Conservation (phyloP, 768 basidiomycete species). For the Dendrothele bispora region DNA sequence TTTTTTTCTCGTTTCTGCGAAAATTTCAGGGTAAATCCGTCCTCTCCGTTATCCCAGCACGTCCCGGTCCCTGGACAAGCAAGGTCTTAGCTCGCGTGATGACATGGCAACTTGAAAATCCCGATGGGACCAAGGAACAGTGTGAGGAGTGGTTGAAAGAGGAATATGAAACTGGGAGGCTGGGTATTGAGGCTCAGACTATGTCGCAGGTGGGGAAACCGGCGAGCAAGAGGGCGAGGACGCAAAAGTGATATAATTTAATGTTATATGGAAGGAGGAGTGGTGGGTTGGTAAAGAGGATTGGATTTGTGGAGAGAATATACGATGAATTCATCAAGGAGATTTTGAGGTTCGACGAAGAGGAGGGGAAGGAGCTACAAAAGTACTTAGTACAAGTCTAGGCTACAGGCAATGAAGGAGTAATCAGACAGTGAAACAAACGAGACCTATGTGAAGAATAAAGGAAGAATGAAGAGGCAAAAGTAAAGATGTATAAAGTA, state of each 20-base stretch:
- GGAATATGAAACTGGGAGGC: constrained; percentile 49
- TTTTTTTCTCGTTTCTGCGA: constrained; percentile 1
- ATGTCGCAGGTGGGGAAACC: constrained; percentile 30
- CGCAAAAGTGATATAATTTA: constrained; percentile 16
- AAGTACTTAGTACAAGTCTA: not conserved
- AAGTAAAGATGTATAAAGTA: too few relatives aligned
- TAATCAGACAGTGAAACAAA: too few relatives aligned
- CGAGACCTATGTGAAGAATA: too few relatives aligned
- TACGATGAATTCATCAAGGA: not conserved
- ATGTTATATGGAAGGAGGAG: too few relatives aligned
- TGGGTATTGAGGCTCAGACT: constrained; percentile 28
- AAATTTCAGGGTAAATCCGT: constrained; percentile 69
- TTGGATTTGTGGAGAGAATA: not conserved
- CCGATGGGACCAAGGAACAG: constrained; percentile 60
- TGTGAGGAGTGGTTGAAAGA: constrained; percentile 69
- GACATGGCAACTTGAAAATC: constrained; percentile 86
- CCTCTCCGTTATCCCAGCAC: constrained; percentile 48
- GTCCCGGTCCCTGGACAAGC: constrained; percentile 72
- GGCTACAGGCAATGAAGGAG: not conserved
- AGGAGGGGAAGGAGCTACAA: not conserved
- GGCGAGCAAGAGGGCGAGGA: constrained; percentile 39
- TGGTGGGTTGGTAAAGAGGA: not conserved
- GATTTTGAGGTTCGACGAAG: not conserved
- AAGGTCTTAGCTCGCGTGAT: constrained; percentile 63
- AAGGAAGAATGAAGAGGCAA: too few relatives aligned